phyloP scores from a whole-genome alignment of 2,329 filamentous ascomycete species.

The Paradendryphiella salina region DNA sequence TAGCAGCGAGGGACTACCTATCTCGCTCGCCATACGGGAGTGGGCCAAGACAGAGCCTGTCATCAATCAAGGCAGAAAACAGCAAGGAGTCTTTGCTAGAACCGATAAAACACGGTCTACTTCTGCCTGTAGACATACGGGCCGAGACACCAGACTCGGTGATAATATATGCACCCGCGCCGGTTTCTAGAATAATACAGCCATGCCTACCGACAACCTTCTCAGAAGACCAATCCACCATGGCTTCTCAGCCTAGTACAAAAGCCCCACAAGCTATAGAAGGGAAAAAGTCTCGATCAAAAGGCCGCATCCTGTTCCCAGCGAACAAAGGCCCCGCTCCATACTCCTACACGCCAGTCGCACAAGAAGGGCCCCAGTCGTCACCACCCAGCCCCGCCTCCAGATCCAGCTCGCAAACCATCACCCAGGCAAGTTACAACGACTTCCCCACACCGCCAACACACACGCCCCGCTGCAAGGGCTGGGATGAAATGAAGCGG shows the following conservation, averaged over 20 bases:
- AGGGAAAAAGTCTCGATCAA: neutral
- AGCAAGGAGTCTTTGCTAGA: constrained; percentile 28
- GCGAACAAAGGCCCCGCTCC: neutral
- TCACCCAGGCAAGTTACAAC: neutral
- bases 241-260: neutral
- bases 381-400: neutral
- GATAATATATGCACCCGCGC: constrained; percentile 30
- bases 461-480: constrained; percentile 15
- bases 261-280: neutral
- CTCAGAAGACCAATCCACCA: neutral
- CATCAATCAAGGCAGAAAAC: constrained; percentile 13
- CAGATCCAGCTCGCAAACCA: neutral
- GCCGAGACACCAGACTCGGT: constrained; percentile 38
- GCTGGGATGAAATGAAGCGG: constrained; percentile 40
- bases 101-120: constrained; percentile 37
- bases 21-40: constrained; percentile 29
- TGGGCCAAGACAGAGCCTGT: constrained; percentile 5
- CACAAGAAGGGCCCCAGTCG: neutral
- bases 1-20: constrained; percentile 24
- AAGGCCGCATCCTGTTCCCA: constrained; percentile 8
- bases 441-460: neutral
- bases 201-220: neutral
- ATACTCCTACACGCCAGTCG: neutral
- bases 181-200: constrained; percentile 20
- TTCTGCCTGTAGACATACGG: constrained; percentile 33